Percentiles rank a stretch among this genome's conserved stretches.
Evolutionary conservation across 2,329 filamentous ascomycete species (phyloP).

Genomic region (Penicillium sp.): DNA sequence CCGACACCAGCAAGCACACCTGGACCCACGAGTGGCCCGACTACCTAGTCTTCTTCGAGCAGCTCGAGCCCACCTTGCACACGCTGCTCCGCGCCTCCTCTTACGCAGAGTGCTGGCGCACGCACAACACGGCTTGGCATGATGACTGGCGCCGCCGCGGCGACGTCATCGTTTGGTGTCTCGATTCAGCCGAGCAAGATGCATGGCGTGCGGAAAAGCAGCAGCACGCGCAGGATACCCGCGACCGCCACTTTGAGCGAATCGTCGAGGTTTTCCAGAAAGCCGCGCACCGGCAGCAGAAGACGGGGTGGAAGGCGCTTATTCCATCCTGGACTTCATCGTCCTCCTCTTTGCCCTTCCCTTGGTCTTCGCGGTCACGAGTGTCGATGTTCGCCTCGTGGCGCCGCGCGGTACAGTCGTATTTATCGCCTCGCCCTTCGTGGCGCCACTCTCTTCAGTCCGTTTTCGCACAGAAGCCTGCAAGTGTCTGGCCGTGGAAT

Average conservation of each 20-base stretch:
- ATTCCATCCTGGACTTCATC: slow-evolving; percentile 7
- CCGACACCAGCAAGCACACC: slow-evolving; percentile 1
- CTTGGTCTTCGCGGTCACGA: slow-evolving; percentile 5
- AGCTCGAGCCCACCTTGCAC: slow-evolving; percentile 55
- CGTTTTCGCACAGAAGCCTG: slow-evolving; percentile 12
- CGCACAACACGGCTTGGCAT: slow-evolving; percentile 64
- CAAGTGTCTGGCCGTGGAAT: slow-evolving; percentile 20
- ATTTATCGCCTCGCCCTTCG: slow-evolving; percentile 16
- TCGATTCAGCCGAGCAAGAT: slow-evolving; percentile 39
- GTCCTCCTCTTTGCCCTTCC: slow-evolving; percentile 2
- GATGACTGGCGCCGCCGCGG: slow-evolving; percentile 62
- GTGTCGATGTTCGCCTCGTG: slow-evolving; percentile 18
- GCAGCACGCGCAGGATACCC: slow-evolving; percentile 22
- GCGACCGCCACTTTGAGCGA: slow-evolving; percentile 38
- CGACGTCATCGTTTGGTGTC: slow-evolving; percentile 65
- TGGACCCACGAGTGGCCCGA: slow-evolving; percentile 48
- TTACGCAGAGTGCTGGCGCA: slow-evolving; percentile 61
- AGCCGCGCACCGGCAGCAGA: slow-evolving; percentile 20
- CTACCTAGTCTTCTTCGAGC: slow-evolving; percentile 58
- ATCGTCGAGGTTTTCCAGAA: slow-evolving; percentile 36
- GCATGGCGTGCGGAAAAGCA: slow-evolving; percentile 36
- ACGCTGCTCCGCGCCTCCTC: slow-evolving; percentile 45
- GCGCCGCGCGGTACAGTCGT: slow-evolving; percentile 13
- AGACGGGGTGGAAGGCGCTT: slow-evolving; percentile 14
- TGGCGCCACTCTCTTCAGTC: slow-evolving; percentile 15